phyloP scores from a whole-genome alignment of 1,139 yeast species.

The Yamadazyma taylorii region DNA sequence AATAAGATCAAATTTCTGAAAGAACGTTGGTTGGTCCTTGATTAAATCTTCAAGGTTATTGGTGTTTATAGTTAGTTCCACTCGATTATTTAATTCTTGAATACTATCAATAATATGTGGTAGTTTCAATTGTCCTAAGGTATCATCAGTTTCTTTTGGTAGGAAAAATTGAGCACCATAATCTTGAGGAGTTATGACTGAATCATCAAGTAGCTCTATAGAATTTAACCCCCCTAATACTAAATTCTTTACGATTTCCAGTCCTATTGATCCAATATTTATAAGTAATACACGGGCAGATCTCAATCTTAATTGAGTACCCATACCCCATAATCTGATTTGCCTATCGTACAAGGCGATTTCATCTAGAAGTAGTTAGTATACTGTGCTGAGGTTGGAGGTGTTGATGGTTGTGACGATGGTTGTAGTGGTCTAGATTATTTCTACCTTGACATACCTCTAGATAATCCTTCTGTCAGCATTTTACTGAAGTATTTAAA shows the following conservation, averaged over 20 bases:
- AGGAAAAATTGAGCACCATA: slow-evolving; percentile 78
- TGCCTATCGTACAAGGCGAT: slow-evolving; percentile 93
- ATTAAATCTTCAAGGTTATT: slow-evolving; percentile 27
- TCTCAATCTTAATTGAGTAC: slow-evolving; percentile 81
- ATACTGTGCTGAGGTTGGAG: too few species aligned
- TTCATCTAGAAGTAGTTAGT: slow-evolving; percentile 53
- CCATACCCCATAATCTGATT: slow-evolving; percentile 94
- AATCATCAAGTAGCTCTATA: slow-evolving; percentile 65
- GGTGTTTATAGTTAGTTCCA: slow-evolving; percentile 48
- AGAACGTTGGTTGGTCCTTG: slow-evolving; percentile 34
- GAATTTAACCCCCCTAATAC: slow-evolving; percentile 88
- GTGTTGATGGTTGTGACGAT: too few species aligned
- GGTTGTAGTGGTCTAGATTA: too few species aligned
- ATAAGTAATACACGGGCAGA: slow-evolving; percentile 69
- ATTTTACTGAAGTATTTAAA: not conserved
- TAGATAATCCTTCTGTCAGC: slow-evolving; percentile 13
- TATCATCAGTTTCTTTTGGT: slow-evolving; percentile 44
- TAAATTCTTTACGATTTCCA: slow-evolving; percentile 79
- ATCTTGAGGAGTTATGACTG: slow-evolving; percentile 59
- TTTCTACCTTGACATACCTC: slow-evolving; percentile 14
- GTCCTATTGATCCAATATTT: slow-evolving; percentile 70
- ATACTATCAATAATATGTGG: slow-evolving; percentile 57
- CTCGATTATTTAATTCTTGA: slow-evolving; percentile 77
- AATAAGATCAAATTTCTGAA: slow-evolving; percentile 64
- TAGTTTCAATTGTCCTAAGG: slow-evolving; percentile 53